phyloP scores from a whole-genome alignment of 108 stramenopile genomes.

The Skeletonema costatum region DNA sequence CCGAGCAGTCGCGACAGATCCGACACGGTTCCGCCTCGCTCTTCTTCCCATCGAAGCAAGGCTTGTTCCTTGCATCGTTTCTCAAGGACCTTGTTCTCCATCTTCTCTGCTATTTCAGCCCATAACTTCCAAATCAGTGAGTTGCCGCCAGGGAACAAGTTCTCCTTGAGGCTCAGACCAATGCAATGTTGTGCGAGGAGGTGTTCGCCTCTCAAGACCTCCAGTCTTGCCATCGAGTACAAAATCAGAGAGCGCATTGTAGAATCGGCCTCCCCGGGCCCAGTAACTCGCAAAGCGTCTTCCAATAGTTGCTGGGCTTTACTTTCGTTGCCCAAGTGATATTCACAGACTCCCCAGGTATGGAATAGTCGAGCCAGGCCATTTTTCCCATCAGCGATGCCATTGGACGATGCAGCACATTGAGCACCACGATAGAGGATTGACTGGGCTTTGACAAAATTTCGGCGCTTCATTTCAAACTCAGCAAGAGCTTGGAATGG shows the following conservation, averaged over 20 bases:
- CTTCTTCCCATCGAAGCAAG: constrained; percentile 25
- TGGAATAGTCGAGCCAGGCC: constrained; percentile 60
- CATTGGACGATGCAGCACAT: constrained; percentile 22
- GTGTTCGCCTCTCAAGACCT: constrained; percentile 54
- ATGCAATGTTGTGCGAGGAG: constrained; percentile 79
- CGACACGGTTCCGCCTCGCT: constrained; percentile 36
- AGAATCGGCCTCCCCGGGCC: constrained; percentile 45
- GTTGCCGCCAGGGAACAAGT: constrained; percentile 58
- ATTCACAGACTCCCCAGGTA: constrained; percentile 80
- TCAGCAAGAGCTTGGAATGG: constrained; percentile 67
- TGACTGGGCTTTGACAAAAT: constrained; percentile 56
- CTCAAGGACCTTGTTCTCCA: constrained; percentile 59
- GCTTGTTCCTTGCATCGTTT: constrained; percentile 56
- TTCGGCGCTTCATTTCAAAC: constrained; percentile 63
- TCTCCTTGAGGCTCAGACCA: constrained; percentile 70
- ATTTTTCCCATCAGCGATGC: constrained; percentile 18
- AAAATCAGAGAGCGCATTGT: constrained; percentile 62
- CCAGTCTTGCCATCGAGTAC: constrained; percentile 66
- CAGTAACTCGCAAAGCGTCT: constrained; percentile 62
- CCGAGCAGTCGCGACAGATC: constrained; percentile 38
- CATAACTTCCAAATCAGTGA: constrained; percentile 68
- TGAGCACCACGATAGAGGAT: constrained; percentile 66
- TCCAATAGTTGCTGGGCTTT: constrained; percentile 71
- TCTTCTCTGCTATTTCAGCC: constrained; percentile 61
- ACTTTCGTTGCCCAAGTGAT: constrained; percentile 58